Conservation (phyloP, 306 rosid genomes). For the Mimosa pudica region DNA sequence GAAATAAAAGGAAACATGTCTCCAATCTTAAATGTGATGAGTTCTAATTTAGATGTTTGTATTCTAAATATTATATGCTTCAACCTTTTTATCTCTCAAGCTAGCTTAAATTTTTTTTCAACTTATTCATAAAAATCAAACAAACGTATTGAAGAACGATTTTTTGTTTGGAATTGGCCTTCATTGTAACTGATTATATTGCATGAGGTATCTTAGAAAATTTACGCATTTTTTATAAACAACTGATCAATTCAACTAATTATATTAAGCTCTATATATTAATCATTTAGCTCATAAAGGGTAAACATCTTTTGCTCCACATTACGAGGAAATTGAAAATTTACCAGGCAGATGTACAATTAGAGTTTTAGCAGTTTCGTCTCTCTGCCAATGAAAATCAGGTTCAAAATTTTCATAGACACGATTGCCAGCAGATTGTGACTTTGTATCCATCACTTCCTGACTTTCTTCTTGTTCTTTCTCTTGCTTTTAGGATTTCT, state of each 20-base stretch:
- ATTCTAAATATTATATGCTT: too few relatives aligned
- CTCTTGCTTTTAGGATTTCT: slow-evolving; percentile 13
- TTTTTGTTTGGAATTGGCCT: too few relatives aligned
- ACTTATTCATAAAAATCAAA: too few relatives aligned
- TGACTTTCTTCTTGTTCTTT: not conserved
- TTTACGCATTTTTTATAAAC: not conserved
- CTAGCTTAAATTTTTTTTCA: too few relatives aligned
- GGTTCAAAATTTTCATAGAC: slow-evolving; percentile 58
- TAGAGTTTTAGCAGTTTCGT: slow-evolving; percentile 43
- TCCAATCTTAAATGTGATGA: not conserved
- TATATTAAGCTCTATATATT: not conserved
- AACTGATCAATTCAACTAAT: too few relatives aligned
- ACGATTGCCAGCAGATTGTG: slow-evolving; percentile 29
- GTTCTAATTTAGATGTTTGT: too few relatives aligned
- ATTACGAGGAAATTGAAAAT: not conserved
- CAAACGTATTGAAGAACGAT: too few relatives aligned
- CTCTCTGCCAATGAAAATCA: slow-evolving; percentile 41
- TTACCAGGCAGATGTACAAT: slow-evolving; percentile 57
- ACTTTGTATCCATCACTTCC: slow-evolving; percentile 11
- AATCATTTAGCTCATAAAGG: not conserved
- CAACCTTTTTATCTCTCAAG: too few relatives aligned
- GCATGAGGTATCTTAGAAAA: too few relatives aligned
- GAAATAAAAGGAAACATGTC: too few relatives aligned
- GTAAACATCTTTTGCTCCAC: not conserved
- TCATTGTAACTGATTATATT: too few relatives aligned